These are phyloP conservation scores for Aureococcus anophagefferens DNA, from an alignment of 108 stramenopile species.

Conservation along the genomic window DNA sequence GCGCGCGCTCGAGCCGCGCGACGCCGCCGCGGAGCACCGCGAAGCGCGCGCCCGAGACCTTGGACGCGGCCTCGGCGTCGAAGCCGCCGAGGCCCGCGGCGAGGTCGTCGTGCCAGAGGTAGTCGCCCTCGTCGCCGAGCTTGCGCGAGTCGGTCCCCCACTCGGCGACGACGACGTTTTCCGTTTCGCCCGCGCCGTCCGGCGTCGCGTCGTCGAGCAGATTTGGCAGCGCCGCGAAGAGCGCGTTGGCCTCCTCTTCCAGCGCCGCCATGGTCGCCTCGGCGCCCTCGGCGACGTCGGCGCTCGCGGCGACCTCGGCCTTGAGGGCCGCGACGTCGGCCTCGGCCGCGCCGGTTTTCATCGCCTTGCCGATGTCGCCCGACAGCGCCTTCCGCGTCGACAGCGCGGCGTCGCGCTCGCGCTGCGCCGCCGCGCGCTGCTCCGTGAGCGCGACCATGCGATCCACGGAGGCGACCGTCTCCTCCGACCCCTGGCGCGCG, in stretches of 20 bases:
- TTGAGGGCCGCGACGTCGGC: conserved; percentile 46
- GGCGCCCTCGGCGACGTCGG: conserved; percentile 44
- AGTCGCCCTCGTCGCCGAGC: conserved; percentile 57
- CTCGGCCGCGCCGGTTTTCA: conserved; percentile 43
- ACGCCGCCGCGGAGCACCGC: conserved; percentile 69
- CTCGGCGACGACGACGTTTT: conserved; percentile 61
- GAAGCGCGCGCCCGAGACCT: conserved; percentile 84
- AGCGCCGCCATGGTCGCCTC: conserved; percentile 51
- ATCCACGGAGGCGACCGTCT: neutral
- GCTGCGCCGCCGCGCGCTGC: neutral
- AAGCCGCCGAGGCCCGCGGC: conserved; percentile 70
- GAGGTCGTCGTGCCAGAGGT: conserved; percentile 91
- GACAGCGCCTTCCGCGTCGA: conserved; percentile 60
- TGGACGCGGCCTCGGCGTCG: conserved; percentile 69
- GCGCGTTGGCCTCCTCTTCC: conserved; percentile 51
- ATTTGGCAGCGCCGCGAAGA: conserved; percentile 79
- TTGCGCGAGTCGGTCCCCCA: conserved; percentile 76
- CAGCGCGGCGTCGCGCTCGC: conserved; percentile 48
- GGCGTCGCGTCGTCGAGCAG: conserved; percentile 79
- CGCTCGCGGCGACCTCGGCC: conserved; percentile 37
- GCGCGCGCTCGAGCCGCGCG: conserved; percentile 84
- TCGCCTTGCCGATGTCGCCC: conserved; percentile 56
- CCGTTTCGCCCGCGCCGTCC: conserved; percentile 66
- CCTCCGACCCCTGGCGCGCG: neutral
- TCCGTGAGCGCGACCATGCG: neutral